Base-by-base conservation (phyloP, 1,284 basidiomycete species). In the Heimioporus punctisporus region DNA sequence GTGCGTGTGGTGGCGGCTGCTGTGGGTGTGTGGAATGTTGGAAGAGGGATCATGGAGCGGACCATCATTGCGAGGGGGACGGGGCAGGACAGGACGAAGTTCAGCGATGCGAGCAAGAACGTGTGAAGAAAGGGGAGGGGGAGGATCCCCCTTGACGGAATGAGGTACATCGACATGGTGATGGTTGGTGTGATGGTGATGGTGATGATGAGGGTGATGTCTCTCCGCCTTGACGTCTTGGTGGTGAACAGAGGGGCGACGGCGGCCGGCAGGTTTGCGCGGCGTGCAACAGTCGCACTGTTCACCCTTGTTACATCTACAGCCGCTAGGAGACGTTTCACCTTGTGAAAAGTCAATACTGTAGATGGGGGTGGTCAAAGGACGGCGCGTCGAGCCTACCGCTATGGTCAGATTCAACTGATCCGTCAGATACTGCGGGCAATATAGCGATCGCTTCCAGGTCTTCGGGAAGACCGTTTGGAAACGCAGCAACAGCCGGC, bases 401-500 rank as follows among this genome's bases (percentile, higher is more conserved):
- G 62, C 72, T 68, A 72, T 76, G 71, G 61, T 85, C 81, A 53
- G 82, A 80, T 58, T 82, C 79, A 47, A 79, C 56, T 56, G 67
- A 71, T 62, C 72, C 73, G 57, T 82, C 81, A 37, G 79, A 54
- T 61, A 60, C 50, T 72, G 63, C 72, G 56, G 69, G 68, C 50
- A 74, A 62, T 55, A 80, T 78, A 66, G 82, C 80, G 77, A 81
- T 81, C 76, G 82, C 79, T 76, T 80, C 84, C 75, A 84, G 76
- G 70, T 79, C 78, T 71, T 80, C 75, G 25, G 86, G 83, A 46
- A 91, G 78, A 73, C 88, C 86, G 64, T 85, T 74, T 57, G 86
- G 87, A 75, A 86, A 87, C 73, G 83, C 79, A 77, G 88, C 86
- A 76, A 79, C 75, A 65, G 81, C 80, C 63, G 84, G 79, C 59